Evolutionary conservation across 2,329 filamentous ascomycete species (phyloP), one percentile per base, ranked within the genome.

Genomic region (Talaromyces sp.): DNA sequence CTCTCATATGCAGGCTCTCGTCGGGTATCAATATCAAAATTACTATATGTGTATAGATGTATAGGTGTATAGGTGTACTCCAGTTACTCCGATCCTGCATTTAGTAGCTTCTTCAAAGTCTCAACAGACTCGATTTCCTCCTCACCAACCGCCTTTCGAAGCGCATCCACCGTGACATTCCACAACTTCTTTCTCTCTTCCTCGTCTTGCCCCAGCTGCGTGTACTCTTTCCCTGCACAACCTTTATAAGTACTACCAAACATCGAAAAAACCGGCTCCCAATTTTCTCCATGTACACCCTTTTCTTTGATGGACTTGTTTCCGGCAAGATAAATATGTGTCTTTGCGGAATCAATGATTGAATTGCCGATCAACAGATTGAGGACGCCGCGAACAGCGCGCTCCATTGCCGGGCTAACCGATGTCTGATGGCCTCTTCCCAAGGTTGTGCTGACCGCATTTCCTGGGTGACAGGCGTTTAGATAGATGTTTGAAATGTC

Each of bases 401-500:
- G 51, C 30, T 59, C 60, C 15, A 51, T 22, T 3, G 52, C 59
- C 22, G 42, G 60, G 15, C 56, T 56, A 17, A 62, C 60, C 9
- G 51, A 39, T 53, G 42, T 44, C 39, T 62, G 60, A 47, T 62
- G 39, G 1, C 57, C 57, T 4, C 44, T 42, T 17, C 60, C 60
- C 11, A 62, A 13, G 9, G 56, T 36, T 42, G 60, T 62, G 22
- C 42, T 51, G n/a, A 59, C 56, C 2, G 60, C 60, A 39, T 58
- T 59, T 8, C 60, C 60, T 4, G 60, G 60, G 27, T 62, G 60
- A 25, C 60, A 62, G 5, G 13, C 39, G 56, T 62, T 62, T 19
- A 59, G n/a, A 17, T 59, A 62, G 33, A 62, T 44, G 15, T 47
- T 28, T 17, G 42, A 13, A 10, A 62, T 25, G 15, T 53, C 39